Conservation (phyloP, 2,329 filamentous ascomycete species). For the Endoconidiophora laricicola region DNA sequence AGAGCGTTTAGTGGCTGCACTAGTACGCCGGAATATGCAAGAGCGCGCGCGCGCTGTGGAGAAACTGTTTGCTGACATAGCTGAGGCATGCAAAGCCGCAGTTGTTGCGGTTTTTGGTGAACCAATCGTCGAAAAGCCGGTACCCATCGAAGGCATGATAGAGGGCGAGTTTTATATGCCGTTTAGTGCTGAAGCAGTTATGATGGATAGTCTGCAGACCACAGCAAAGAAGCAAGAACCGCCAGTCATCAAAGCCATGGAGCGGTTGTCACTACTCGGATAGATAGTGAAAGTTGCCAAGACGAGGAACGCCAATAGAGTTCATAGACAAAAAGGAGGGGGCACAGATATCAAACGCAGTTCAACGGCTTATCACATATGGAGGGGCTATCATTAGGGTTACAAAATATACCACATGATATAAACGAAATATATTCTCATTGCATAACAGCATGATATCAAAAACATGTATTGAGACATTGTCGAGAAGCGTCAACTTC, state of each 20-base stretch:
- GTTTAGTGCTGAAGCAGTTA: constrained; percentile 34
- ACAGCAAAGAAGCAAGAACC: constrained; percentile 29
- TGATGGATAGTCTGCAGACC: constrained; percentile 33
- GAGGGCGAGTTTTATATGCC: constrained; percentile 19
- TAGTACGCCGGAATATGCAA: constrained; percentile 68
- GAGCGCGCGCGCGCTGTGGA: constrained; percentile 72
- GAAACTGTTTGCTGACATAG: constrained; percentile 54
- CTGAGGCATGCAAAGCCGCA: constrained; percentile 49
- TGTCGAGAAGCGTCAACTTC: background rate
- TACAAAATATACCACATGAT: no score
- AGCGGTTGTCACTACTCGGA: constrained; percentile 31
- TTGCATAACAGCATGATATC: constrained; percentile 1
- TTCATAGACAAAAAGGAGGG: background rate
- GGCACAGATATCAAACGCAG: no score
- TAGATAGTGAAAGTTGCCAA: background rate
- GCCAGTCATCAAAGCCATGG: constrained; percentile 31
- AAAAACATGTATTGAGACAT: background rate
- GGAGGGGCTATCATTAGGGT: no score
- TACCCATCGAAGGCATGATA: constrained; percentile 14
- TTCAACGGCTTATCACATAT: no score
- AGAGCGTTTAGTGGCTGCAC: constrained; percentile 54
- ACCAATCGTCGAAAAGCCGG: constrained; percentile 14
- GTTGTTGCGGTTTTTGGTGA: constrained; percentile 51
- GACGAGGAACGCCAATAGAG: background rate
- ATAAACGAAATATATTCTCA: no score